These are phyloP conservation scores for Picochlorum costavermella DNA, from an alignment of 139 green algal genomes.

Conservation along the genomic window DNA sequence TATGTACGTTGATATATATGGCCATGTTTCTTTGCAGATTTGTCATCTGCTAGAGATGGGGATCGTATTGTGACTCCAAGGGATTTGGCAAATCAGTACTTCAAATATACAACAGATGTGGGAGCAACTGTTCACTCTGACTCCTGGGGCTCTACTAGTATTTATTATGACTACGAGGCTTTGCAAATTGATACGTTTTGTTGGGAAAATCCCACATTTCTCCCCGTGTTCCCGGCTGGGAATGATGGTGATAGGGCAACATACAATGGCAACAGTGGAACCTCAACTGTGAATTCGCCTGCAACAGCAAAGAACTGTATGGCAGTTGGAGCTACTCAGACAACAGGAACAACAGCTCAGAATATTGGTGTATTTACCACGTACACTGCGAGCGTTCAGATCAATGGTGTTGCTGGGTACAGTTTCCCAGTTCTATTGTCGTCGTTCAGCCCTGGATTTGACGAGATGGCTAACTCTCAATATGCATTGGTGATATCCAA, in stretches of 20 bases:
- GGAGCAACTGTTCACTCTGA: slow-evolving; percentile 71
- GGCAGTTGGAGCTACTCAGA: slow-evolving; percentile 63
- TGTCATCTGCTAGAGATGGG: slow-evolving; percentile 12
- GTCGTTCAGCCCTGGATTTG: slow-evolving; percentile 12
- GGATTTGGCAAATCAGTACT: slow-evolving; percentile 66
- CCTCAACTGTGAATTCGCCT: slow-evolving; percentile 60
- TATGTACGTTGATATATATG: slow-evolving; percentile 8
- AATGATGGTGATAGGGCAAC: slow-evolving; percentile 31
- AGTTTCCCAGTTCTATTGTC: slow-evolving; percentile 25
- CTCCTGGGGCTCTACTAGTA: slow-evolving; percentile 70
- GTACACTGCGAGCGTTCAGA: neutral
- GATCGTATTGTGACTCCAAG: slow-evolving; percentile 30
- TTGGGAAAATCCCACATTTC: slow-evolving; percentile 36
- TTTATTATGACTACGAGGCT: slow-evolving; percentile 60
- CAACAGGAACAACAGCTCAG: neutral
- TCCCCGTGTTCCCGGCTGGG: slow-evolving; percentile 40
- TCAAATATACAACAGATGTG: slow-evolving; percentile 43
- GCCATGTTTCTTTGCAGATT: slow-evolving; percentile 13
- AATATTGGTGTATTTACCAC: neutral
- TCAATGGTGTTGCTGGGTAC: neutral
- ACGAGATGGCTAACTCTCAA: slow-evolving; percentile 1
- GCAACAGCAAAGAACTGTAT: slow-evolving; percentile 78
- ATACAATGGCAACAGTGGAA: neutral
- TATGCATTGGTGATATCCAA: slow-evolving; percentile 12
- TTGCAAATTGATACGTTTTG: slow-evolving; percentile 27